Evolutionary conservation across 1,284 basidiomycete species (phyloP), one percentile per base, ranked within the genome.

Genomic region (Microbotryum saponariae): DNA sequence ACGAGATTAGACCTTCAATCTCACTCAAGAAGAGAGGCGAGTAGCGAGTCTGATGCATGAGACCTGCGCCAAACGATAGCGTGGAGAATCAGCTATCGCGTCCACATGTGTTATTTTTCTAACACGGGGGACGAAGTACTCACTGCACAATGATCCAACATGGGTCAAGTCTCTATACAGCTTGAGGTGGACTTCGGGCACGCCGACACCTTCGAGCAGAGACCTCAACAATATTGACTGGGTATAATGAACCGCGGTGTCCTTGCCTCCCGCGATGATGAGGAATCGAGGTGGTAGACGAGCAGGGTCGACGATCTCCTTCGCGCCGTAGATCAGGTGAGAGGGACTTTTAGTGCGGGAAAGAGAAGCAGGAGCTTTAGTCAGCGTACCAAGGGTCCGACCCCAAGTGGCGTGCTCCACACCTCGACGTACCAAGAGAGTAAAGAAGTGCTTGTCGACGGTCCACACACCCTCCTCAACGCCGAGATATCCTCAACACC

Each of bases 201-300:
- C 66, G 0, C 76, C 76, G 7, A 73, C 64, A 0, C 74, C 75
- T 0, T 70, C 62, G 1, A 77, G 63, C 10, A 76, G 55, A 18
- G 73, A 73, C 31, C 72, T 72, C 29, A 77, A 63, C 21, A 77
- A 58, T 4, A 73, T 73, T 21, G 71, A 68, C 51, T 76, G 76
- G 48, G 72, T 69, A 31, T 75, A 71, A 6, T 74, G 72, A 1
- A 74, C 67, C 5, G 70, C 60, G 1, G 31, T 44, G 57, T 77
- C 76, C 14, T 61, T 65, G 0, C 76, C 76, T 4, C 76, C 75
- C 49, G 74, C 75, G 12, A 76, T 68, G 21, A 76, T 57, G 21
- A 77, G 65, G 60, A 75, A 66, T 31, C 72, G 72, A 29, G 68
- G 50, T 6, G 75, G 75, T 8, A 76, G 61, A 16, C 73, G 64